phyloP scores from a whole-genome alignment of 1,284 basidiomycete genomes.

The Trichosporon asahii region DNA sequence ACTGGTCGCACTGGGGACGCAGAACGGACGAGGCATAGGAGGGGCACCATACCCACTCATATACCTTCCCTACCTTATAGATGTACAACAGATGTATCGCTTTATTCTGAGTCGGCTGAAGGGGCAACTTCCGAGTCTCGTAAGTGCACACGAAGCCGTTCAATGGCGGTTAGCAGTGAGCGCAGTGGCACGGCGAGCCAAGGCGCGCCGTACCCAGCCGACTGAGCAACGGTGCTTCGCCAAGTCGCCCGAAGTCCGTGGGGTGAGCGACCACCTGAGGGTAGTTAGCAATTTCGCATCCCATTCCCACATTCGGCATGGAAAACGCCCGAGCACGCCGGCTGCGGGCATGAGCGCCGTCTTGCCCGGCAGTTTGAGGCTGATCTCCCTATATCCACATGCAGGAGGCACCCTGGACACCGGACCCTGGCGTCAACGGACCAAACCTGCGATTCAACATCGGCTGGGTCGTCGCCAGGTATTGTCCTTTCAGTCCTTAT shows the following conservation, averaged over 20 bases:
- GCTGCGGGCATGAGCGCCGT: background rate
- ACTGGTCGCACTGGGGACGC: constrained; percentile 2
- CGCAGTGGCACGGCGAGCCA: no score
- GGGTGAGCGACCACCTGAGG: background rate
- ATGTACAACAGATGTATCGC: constrained; percentile 10
- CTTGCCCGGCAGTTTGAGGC: background rate
- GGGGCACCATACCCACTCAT: background rate
- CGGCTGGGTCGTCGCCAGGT: background rate
- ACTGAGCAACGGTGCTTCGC: no score
- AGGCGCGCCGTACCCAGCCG: no score
- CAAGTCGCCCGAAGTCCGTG: background rate
- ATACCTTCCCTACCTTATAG: background rate
- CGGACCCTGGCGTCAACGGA: background rate
- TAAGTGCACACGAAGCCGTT: no score
- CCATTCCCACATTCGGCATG: background rate
- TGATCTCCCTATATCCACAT: background rate
- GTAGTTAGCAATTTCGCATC: background rate
- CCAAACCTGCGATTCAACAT: background rate
- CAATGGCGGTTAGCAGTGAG: no score
- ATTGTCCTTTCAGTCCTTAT: background rate
- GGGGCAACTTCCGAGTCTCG: no score
- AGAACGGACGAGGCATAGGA: background rate
- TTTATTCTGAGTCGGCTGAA: background rate
- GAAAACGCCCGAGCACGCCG: background rate
- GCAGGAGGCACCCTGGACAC: background rate